Conservation (phyloP, 1,284 basidiomycete genomes). For the Ganoderma sinense region DNA sequence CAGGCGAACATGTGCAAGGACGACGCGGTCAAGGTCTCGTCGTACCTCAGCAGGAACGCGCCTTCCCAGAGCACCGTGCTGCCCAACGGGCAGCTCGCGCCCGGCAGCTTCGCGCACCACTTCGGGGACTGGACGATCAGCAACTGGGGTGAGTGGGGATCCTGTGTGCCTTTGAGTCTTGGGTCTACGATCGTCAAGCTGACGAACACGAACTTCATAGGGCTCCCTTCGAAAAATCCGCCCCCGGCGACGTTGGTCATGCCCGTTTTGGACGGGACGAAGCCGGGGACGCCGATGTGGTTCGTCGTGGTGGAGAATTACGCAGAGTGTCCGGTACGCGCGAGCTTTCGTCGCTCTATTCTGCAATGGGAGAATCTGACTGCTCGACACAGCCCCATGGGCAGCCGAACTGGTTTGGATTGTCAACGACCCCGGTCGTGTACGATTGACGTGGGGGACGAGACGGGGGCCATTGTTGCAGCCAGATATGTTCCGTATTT, state of each 20-base stretch:
- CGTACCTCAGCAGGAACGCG: background rate
- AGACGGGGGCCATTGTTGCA: background rate
- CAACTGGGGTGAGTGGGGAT: background rate
- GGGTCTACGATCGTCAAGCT: no score
- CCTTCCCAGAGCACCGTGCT: background rate
- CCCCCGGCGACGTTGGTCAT: background rate
- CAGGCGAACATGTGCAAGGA: background rate
- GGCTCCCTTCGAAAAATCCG: background rate
- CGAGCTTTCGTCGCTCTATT: background rate
- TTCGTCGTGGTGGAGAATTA: background rate
- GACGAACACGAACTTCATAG: background rate
- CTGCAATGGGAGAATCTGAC: background rate
- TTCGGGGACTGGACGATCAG: background rate
- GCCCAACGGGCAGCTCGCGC: background rate
- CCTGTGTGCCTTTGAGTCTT: background rate
- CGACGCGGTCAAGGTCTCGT: background rate
- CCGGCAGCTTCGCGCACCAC: background rate
- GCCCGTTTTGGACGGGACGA: background rate
- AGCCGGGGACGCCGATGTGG: background rate
- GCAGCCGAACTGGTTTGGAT: background rate
- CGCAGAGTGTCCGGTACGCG: background rate
- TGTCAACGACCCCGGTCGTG: background rate
- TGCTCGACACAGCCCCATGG: background rate
- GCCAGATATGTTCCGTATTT: background rate
- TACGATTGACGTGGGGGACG: background rate